phyloP scores from a whole-genome alignment of 306 rosid species.

The Cyclanthera cordifolia region DNA sequence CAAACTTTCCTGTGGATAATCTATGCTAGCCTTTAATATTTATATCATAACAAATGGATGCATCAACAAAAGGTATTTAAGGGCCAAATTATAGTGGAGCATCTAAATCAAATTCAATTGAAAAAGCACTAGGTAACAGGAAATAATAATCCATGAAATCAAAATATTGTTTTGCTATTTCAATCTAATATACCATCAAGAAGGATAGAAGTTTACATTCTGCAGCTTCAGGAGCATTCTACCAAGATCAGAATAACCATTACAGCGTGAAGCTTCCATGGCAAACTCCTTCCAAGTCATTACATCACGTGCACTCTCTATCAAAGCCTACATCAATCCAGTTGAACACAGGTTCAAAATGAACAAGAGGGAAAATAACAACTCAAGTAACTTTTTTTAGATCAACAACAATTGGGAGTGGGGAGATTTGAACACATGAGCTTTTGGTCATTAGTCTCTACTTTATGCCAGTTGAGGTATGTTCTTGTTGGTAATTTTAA shows the following conservation, averaged over 20 bases:
- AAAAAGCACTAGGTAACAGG: background rate
- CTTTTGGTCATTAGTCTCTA: no score
- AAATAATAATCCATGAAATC: background rate
- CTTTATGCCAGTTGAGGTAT: no score
- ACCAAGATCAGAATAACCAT: constrained; percentile 76
- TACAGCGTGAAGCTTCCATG: constrained; percentile 75
- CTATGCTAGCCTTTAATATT: background rate
- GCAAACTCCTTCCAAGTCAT: constrained; percentile 79
- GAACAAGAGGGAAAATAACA: constrained; percentile 1
- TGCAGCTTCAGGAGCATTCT: constrained; percentile 83
- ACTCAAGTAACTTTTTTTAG: background rate
- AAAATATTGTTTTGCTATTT: background rate
- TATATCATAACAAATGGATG: background rate
- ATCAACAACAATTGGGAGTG: no score
- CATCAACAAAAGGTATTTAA: background rate
- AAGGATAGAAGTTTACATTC: constrained; percentile 53
- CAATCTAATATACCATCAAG: constrained; percentile 14
- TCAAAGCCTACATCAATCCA: constrained; percentile 54
- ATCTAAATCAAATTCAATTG: constrained; percentile 1
- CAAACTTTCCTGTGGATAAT: background rate
- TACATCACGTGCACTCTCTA: constrained; percentile 68
- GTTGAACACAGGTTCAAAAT: constrained; percentile 16
- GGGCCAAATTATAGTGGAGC: background rate
- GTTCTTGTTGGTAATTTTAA: no score
- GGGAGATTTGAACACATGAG: no score